These are phyloP conservation scores for Lentinus brumalis DNA, from an alignment of 768 basidiomycete species.

Conservation along the genomic window DNA sequence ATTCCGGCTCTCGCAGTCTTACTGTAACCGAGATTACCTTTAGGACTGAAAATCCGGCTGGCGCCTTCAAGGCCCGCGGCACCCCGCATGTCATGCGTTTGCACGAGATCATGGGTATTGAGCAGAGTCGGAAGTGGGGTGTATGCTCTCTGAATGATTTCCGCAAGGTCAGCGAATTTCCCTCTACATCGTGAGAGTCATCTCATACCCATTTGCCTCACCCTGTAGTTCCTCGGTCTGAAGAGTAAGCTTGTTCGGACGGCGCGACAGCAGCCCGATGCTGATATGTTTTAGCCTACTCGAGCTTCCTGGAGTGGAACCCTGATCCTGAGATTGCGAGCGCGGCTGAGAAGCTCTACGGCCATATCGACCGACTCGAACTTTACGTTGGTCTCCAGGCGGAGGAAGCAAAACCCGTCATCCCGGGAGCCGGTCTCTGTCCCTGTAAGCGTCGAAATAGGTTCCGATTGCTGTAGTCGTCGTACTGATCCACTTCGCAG, in stretches of 20 bases:
- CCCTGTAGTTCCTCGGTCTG: slow-evolving; percentile 64
- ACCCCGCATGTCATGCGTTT: slow-evolving; percentile 72
- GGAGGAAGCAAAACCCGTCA: slow-evolving; percentile 72
- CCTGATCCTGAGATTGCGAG: slow-evolving; percentile 64
- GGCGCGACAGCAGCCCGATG: not conserved
- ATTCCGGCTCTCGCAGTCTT: not conserved
- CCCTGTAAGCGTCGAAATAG: slow-evolving; percentile 51
- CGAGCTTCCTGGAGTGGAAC: slow-evolving; percentile 82
- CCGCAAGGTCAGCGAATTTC: slow-evolving; percentile 47
- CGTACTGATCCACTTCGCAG: slow-evolving; percentile 33
- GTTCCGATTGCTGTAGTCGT: not conserved
- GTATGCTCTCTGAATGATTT: slow-evolving; percentile 86
- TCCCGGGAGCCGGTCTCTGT: slow-evolving; percentile 82
- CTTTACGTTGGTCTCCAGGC: slow-evolving; percentile 82
- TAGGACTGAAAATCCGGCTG: slow-evolving; percentile 74
- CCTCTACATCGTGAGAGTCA: not conserved
- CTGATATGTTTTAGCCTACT: slow-evolving; percentile 50
- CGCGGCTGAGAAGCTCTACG: slow-evolving; percentile 78
- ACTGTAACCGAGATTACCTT: not conserved
- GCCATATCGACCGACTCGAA: slow-evolving; percentile 74
- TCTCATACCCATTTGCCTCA: not conserved
- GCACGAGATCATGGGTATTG: slow-evolving; percentile 85
- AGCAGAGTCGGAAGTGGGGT: slow-evolving; percentile 75
- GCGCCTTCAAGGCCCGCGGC: slow-evolving; percentile 72
- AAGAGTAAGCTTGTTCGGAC: slow-evolving; percentile 51